These are phyloP conservation scores for Magnolia changhungtana DNA, from an alignment of 164 flowering plant genomes.

Conservation along the genomic window DNA sequence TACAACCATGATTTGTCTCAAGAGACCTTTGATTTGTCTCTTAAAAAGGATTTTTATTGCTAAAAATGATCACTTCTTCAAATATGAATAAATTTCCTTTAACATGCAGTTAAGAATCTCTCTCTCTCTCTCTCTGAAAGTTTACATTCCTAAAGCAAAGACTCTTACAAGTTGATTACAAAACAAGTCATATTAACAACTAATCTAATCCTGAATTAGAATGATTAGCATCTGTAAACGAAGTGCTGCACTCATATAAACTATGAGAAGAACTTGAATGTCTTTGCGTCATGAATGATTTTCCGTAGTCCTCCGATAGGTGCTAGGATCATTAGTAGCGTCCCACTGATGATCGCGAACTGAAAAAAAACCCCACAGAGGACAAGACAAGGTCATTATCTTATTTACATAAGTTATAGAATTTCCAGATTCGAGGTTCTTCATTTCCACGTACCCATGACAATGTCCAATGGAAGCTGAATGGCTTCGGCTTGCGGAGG, in stretches of 20 bases:
- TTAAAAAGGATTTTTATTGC: no score
- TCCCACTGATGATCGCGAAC: conserved; percentile 29
- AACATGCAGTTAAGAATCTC: no score
- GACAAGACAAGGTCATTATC: background rate
- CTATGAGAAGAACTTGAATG: conserved; percentile 32
- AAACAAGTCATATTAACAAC: no score
- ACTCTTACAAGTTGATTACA: no score
- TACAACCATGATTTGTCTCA: no score
- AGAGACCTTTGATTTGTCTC: no score
- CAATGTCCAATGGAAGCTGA: conserved; percentile 30
- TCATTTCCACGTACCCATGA: conserved; percentile 22
- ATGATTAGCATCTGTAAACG: background rate
- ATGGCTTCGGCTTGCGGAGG: conserved; percentile 19
- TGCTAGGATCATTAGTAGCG: conserved; percentile 15
- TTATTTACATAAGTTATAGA: background rate
- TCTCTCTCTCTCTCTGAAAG: background rate
- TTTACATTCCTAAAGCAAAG: background rate
- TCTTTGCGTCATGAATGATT: conserved; percentile 20
- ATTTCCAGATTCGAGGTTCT: no score
- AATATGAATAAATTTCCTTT: no score
- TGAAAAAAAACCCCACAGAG: conserved; percentile 8
- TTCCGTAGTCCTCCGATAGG: conserved; percentile 33
- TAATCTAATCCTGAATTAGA: background rate
- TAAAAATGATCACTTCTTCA: no score
- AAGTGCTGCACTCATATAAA: no score